Evolutionary conservation across 2,329 filamentous ascomycete species (phyloP), one percentile per base, ranked within the genome.

Genomic region (Alternaria arborescens): DNA sequence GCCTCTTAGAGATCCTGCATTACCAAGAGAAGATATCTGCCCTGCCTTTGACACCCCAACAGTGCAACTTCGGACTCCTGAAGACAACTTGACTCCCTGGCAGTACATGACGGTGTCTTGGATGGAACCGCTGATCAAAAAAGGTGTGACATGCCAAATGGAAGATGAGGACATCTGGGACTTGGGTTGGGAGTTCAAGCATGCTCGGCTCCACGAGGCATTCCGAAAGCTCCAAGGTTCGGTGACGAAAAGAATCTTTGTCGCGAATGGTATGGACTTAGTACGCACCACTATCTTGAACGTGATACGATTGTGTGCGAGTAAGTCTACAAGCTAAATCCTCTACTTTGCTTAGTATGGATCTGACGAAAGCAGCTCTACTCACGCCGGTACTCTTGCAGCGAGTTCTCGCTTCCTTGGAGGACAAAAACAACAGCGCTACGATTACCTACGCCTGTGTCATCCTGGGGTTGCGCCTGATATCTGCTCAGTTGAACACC

Each of bases 81-180:
- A 97, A 75, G 93, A 97, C 68, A 88, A 91, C 64, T 76, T 97
- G 24, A 91, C 85, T 0, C 82, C 94, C 1, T 93, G 92, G 86
- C 91, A 94, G 67, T 97, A 92, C 79, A 91, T 94, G 86, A 89
- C 87, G 6, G 90, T 97, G 28, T 91, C 87, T 0, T 97, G 93
- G 93, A 89, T 97, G 80, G 82, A 83, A 0, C 90, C 93, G 0
- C 79, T 97, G 7, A 92, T 96, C 12, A 80, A 82, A 1, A 78
- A 88, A 24, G 92, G 90, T 1, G 85, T 83, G 42, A 81, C 82
- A 30, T 83, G 88, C 41, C 89, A 93, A 67, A 81, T 97, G 8
- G 81, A 93, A 36, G 89, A 93, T 40, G 86, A 89, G 38, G 92
- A 97, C 73, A 90, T 97, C 2, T 97, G 93, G 93, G 82, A 85